Evolutionary conservation across 2,329 filamentous ascomycete genomes (phyloP), one percentile per base, ranked within the genome.

Genomic region (Fusarium udum): DNA sequence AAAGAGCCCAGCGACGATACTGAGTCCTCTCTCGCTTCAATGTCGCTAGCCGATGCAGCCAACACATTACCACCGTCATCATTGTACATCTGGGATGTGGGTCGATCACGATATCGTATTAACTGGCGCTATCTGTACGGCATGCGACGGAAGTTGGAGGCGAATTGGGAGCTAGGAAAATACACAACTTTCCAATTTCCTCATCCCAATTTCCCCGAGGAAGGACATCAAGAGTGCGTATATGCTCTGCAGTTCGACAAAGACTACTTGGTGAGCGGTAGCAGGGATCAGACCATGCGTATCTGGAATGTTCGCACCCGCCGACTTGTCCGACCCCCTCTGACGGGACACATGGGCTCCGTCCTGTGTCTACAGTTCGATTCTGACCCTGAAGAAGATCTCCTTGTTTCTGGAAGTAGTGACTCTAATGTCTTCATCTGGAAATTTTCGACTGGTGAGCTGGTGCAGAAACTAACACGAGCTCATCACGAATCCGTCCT

Each of bases 341-440:
- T 99, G 14, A 79, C 84, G 10, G 95, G 93, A 7, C 96, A 99
- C 80, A 84, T 83, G 16, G 95, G 94, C 20, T 98, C 95, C 2
- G 96, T 99, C 2, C 84, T 99, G 16, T 99, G 96, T 79, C 86
- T 99, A 34, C 96, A 99, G 78, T 99, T 98, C 79, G 96, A 99
- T 79, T 92, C 95, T 7, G 90, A 92, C 58, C 92, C 94, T 0
- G 90, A 93, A 20, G 93, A 98, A 79, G 95, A 98, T 78, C 84
- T 99, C 43, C 92, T 99, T n/a, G 92, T 98, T 15, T 97, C 95
- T 13, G 96, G 95, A 42, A 97, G 95, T 78, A 97, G 95, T 77
- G 96, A 99, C 82, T 93, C 92, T 52, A 92, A 92, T 71, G 91
- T 99, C 60, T 95, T 98, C 63, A 84, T 98, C 20, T 98, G 95